Percentiles rank a stretch among this genome's conserved stretches.
Conservation (phyloP, 768 basidiomycete species). For the Coprinellus micaceus region DNA sequence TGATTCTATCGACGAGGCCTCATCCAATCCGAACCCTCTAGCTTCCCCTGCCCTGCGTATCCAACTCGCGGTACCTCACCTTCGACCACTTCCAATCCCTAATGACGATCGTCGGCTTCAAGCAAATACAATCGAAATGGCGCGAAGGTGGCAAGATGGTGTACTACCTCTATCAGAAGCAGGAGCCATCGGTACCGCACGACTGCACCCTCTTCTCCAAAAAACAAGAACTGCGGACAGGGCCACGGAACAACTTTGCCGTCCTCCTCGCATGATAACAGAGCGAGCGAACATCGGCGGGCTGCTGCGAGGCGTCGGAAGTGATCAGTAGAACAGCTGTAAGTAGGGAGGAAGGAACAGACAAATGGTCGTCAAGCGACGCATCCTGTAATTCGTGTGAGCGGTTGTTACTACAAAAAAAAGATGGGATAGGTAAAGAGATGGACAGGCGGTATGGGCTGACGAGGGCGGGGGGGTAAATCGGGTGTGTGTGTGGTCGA, state of each 20-base stretch:
- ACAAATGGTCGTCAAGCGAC: background rate
- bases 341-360: background rate
- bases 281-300: background rate
- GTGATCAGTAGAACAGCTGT: background rate
- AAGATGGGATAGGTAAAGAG: background rate
- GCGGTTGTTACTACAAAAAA: background rate
- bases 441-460: too few species aligned
- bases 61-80: slow-evolving; percentile 81
- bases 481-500: too few species aligned
- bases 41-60: slow-evolving; percentile 83
- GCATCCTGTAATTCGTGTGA: background rate
- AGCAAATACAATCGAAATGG: slow-evolving; percentile 55
- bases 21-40: slow-evolving; percentile 22
- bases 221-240: slow-evolving; percentile 55
- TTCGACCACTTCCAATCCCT: slow-evolving; percentile 52
- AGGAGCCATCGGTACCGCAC: background rate
- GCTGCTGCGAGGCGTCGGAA: background rate
- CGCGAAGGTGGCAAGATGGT: slow-evolving; percentile 76
- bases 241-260: slow-evolving; percentile 74
- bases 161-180: slow-evolving; percentile 78
- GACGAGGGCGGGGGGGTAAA: too few species aligned
- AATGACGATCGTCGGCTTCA: slow-evolving; percentile 65
- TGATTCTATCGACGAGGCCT: background rate
- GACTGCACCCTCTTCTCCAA: slow-evolving; percentile 21
- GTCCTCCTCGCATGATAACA: slow-evolving; percentile 34